These are phyloP conservation scores for Pseudovirgaria hyperparasitica DNA, from an alignment of 2,329 filamentous ascomycete species.

Conservation along the genomic window DNA sequence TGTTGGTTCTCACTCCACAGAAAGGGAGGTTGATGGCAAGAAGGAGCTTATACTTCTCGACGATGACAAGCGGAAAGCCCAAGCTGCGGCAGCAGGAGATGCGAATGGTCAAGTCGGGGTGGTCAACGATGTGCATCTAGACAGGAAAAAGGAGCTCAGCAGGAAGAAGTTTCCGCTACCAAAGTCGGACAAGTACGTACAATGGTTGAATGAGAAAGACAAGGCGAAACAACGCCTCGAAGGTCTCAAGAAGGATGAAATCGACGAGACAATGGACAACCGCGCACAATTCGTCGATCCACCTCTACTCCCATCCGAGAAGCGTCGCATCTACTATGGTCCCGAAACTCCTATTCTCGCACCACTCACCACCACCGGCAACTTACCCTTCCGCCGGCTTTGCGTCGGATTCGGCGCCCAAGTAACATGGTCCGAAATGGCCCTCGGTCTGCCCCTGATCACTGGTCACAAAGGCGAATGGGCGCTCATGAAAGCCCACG, in stretches of 20 bases:
- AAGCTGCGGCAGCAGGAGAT: constrained; percentile 28
- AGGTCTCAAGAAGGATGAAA: constrained; percentile 17
- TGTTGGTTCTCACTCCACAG: constrained; percentile 72
- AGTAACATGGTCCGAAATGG: constrained; percentile 97
- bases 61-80: constrained; percentile 36
- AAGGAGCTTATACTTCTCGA: constrained; percentile 67
- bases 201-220: constrained; percentile 62
- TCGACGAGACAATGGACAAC: constrained; percentile 56
- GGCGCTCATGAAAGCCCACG: constrained; percentile 87
- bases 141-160: constrained; percentile 61
- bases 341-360: constrained; percentile 88
- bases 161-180: constrained; percentile 59
- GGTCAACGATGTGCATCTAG: constrained; percentile 59
- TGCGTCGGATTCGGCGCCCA: constrained; percentile 83
- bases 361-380: constrained; percentile 91
- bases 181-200: constrained; percentile 61
- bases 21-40: constrained; percentile 65
- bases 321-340: constrained; percentile 86
- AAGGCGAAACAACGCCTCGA: constrained; percentile 22
- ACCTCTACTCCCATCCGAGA: constrained; percentile 83
- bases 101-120: constrained; percentile 44
- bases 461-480: constrained; percentile 88
- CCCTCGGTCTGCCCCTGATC: constrained; percentile 76
- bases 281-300: constrained; percentile 74
- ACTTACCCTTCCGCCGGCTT: constrained; percentile 83